Evolutionary conservation across 23 red algal genomes (phyloP), one percentile per base, ranked within the genome.

Genomic region (Agarophyton chilense): DNA sequence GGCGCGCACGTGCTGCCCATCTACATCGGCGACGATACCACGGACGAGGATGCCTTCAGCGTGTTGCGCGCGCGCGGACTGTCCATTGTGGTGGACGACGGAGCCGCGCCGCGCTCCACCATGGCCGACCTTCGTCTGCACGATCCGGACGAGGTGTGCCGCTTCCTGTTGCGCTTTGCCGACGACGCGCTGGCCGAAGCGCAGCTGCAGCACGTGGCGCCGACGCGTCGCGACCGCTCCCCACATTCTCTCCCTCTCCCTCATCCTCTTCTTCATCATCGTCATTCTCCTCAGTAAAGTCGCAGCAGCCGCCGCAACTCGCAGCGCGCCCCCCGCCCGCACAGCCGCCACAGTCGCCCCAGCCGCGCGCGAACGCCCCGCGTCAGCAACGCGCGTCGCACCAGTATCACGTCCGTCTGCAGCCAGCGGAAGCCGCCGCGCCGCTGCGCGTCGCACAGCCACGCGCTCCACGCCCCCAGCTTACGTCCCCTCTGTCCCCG

Each of bases 11-110:
- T 92, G 25, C 41, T 98, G 66, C 95, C 95, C 10, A 77, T 98
- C 58, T 98, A 98, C 63, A 87, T 98, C 43, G 95, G 95, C 44
- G 95, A 98, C 88, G 95, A 98, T 52, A 78, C 91, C 35, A 92
- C 95, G 25, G 95, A 98, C 71, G 95, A 98, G 79, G 91, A 94
- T 63, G 95, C 95, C 10, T 94, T 98, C 68, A 64, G 24, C 1
- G 78, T 85, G 35, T 40, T 98, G 57, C 53, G 47, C 35, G 62
- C 64, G 7, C 63, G 52, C 31, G 93, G 93, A 25, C 24, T 95
- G 61, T 72, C 72, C 36, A 52, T 95, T 19, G 90, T 90, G 52
- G 93, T 95, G 45, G 66, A 63, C 9, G 79, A 81, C 28, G 21
- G 16, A 19, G 21, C 11, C 10, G 14, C 45, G 33, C 52, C 72